A percentile compares a stretch with the other conserved stretches of the same genome.
phyloP scores from a whole-genome alignment of 1,284 basidiomycete species.

The Irpex lacteus region DNA sequence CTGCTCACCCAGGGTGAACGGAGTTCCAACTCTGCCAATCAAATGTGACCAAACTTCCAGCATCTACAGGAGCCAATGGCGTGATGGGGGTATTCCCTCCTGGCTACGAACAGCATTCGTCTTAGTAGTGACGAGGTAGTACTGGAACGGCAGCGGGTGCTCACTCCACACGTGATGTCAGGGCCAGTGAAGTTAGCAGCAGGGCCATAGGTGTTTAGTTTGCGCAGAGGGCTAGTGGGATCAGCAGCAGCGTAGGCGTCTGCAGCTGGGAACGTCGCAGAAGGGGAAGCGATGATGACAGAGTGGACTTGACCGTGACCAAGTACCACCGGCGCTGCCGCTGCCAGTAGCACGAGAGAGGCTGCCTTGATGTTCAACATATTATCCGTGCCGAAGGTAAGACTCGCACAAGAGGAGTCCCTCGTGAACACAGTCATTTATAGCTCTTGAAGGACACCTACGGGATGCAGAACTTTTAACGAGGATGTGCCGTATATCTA shows the following conservation, averaged over 20 bases:
- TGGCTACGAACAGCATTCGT: conserved; percentile 6
- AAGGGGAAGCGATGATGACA: conserved; percentile 12
- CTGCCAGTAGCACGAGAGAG: conserved; percentile 9
- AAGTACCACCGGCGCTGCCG: conserved; percentile 3
- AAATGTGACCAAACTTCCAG: conserved; percentile 18
- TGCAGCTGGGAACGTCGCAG: conserved; percentile 17
- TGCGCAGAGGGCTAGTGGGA: conserved; percentile 17
- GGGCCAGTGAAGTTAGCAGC: conserved; percentile 17
- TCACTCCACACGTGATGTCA: conserved; percentile 19
- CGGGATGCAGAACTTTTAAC: neutral
- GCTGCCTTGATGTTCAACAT: conserved; percentile 6
- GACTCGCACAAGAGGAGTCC: neutral
- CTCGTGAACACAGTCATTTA: neutral
- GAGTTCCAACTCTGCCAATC: conserved; percentile 20
- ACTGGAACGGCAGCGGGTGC: neutral
- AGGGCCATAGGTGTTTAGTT: conserved; percentile 21
- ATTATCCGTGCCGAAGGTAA: neutral
- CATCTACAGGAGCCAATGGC: conserved; percentile 13
- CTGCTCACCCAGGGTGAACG: conserved; percentile 16
- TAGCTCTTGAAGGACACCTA: neutral
- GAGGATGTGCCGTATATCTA: neutral
- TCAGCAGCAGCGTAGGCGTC: conserved; percentile 19
- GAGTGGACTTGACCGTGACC: conserved; percentile 20
- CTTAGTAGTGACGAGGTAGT: neutral
- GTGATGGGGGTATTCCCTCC: conserved; percentile 18